Conservation (phyloP, 352 stramenopile species). For the Globisporangium canariense region DNA sequence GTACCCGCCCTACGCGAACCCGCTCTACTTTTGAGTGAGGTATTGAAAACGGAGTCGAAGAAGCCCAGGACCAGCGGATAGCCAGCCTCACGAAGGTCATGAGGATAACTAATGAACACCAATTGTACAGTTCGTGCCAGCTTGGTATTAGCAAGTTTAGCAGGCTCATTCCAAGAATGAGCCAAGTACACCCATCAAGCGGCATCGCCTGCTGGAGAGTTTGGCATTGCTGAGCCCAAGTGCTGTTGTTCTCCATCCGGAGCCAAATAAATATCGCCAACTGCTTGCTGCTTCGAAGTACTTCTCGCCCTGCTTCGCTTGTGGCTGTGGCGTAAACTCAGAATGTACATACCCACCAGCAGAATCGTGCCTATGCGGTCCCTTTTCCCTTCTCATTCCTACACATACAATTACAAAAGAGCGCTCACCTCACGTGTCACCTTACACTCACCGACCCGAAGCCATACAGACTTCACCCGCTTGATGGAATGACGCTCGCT, state of each 20-base stretch:
- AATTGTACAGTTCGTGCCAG: background rate
- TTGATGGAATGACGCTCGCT: background rate
- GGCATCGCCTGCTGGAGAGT: background rate
- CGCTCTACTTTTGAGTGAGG: conserved; percentile 50
- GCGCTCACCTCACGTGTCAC: background rate
- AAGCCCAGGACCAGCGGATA: too few relatives aligned
- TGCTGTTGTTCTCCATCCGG: background rate
- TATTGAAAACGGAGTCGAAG: background rate
- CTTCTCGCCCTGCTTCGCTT: background rate
- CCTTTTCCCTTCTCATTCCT: background rate
- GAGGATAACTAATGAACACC: background rate
- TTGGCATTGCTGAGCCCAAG: background rate
- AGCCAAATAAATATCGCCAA: conserved; percentile 4
- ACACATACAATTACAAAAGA: background rate
- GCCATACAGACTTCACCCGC: background rate
- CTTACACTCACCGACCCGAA: background rate
- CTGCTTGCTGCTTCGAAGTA: background rate
- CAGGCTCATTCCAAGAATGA: background rate
- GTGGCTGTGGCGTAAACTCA: background rate
- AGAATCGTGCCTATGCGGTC: background rate
- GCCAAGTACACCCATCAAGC: background rate
- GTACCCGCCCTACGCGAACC: conserved; percentile 68
- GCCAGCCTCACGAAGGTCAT: too few relatives aligned
- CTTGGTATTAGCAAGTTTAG: background rate
- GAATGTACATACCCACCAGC: background rate